Percentiles rank a stretch among this genome's conserved stretches.
Evolutionary conservation across 352 stramenopile species (phyloP).

Genomic region (Phytophthora capsici): DNA sequence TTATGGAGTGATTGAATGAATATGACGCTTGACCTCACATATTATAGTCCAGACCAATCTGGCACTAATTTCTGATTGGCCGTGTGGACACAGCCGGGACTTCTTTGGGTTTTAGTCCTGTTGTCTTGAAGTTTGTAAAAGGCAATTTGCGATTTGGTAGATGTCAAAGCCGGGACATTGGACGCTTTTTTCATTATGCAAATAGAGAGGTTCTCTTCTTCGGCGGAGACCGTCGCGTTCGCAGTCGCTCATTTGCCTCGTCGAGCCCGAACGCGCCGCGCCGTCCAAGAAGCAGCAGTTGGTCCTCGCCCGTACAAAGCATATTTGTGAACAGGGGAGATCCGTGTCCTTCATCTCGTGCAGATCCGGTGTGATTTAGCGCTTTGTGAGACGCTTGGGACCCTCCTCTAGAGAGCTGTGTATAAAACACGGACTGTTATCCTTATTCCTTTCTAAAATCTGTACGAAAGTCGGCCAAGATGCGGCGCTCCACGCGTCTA

Average conservation of each 20-base stretch:
- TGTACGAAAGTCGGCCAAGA: slow-evolving; percentile 27
- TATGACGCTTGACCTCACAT: too few relatives aligned
- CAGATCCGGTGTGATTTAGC: slow-evolving; percentile 10
- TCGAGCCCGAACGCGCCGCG: slow-evolving; percentile 30
- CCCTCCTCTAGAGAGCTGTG: neutral
- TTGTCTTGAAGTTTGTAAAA: too few relatives aligned
- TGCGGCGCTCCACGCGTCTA: slow-evolving; percentile 74
- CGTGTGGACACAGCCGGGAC: too few relatives aligned
- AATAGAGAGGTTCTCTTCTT: too few relatives aligned
- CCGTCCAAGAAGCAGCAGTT: slow-evolving; percentile 29
- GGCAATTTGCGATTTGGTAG: too few relatives aligned
- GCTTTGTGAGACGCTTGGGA: slow-evolving; percentile 16
- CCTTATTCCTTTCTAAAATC: slow-evolving; percentile 29
- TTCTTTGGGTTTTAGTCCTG: too few relatives aligned
- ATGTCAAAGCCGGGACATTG: too few relatives aligned
- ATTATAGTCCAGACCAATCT: too few relatives aligned
- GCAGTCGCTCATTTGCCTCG: slow-evolving; percentile 40
- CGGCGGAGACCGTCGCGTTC: neutral
- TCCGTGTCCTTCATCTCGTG: slow-evolving; percentile 1
- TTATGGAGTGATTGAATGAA: too few relatives aligned
- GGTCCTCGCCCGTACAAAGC: neutral
- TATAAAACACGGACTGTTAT: slow-evolving; percentile 12
- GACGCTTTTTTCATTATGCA: too few relatives aligned
- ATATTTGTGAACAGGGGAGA: slow-evolving; percentile 16
- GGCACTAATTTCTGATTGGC: too few relatives aligned